Base-by-base conservation (phyloP, 257 asterid genomes). In the Fraxinus americana region DNA sequence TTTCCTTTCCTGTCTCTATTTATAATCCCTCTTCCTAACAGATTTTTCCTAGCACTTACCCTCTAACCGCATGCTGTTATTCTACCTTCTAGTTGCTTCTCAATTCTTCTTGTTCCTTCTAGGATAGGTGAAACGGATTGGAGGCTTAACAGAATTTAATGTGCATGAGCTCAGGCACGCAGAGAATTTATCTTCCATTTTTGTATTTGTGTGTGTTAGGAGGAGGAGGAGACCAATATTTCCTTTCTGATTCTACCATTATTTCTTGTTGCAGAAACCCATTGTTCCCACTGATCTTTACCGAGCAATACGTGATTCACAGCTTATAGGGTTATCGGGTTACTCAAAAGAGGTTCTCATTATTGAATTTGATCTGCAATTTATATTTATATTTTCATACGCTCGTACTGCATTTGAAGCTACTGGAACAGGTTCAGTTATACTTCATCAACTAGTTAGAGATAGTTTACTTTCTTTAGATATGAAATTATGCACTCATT, bases 321-420 rank as follows among this genome's bases (percentile, higher is more conserved):
- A 91, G 82, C 96, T 88, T 77, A 83, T 89, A 76, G 94, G 96
- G 59, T 41, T 89, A 80, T 84, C 94, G 11, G 96, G 96, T 79
- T 91, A 89, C 89, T 72, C 96, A 11, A 76, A 81, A 71, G 96
- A 91, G 89, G 96, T 91, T 81, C 50, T 29, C 61, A 54, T 69
- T 74, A 9, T 41, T 67, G 19, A 25, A 25, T 27, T 59, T 63
- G 35, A 25, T 25, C 19, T 10, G 32, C 36, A n/a, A 27, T 63
- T 63, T 63, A 12, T 63, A n/a, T n/a, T 57, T 57, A 57, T 6
- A 19, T 57, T 19, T 57, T 7, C 66, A n/a, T 7, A 57, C 25
- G 1, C 66, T 57, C 27, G 2, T 57, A 1, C 66, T 43, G 80
- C 74, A 35, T 73, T 73, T 45, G 65, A 75, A 25, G 76, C 57